Evolutionary conservation across 352 stramenopile genomes (phyloP).

Genomic region (Saprolegnia parasitica): DNA sequence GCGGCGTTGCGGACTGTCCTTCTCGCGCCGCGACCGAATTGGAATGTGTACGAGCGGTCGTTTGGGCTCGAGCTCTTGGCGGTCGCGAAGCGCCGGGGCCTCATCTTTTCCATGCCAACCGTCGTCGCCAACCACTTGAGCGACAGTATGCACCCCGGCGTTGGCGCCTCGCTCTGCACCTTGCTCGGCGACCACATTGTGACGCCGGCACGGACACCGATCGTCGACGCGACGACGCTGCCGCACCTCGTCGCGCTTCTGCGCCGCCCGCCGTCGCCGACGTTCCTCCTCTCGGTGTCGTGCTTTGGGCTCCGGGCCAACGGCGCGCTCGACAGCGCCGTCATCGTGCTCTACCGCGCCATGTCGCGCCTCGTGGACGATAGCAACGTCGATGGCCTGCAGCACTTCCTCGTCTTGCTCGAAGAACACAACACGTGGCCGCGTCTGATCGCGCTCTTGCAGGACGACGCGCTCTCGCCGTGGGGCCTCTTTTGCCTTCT

Average conservation of each 20-base stretch:
- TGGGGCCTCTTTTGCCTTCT: conserved; percentile 82
- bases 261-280: too few species aligned
- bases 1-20: not conserved
- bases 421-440: conserved; percentile 40
- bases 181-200: not conserved
- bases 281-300: not conserved
- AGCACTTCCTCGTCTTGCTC: conserved; percentile 9
- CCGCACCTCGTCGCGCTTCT: not conserved
- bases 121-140: not conserved
- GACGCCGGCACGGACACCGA: not conserved
- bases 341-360: conserved; percentile 29
- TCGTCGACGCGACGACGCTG: not conserved
- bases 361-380: conserved; percentile 13
- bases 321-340: conserved; percentile 31
- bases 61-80: conserved; percentile 62
- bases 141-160: not conserved
- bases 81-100: conserved; percentile 50
- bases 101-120: conserved; percentile 31
- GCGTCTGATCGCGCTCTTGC: conserved; percentile 45
- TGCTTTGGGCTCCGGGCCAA: conserved; percentile 30
- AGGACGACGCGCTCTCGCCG: conserved; percentile 62
- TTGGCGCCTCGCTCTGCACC: not conserved
- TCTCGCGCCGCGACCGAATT: conserved; percentile 17
- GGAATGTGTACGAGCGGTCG: conserved; percentile 52
- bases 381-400: not conserved